Percentiles rank a stretch among this genome's conserved stretches.
phyloP scores from a whole-genome alignment of 176 grass and related monocot species.

The Ampelocalamus luodianensis region DNA sequence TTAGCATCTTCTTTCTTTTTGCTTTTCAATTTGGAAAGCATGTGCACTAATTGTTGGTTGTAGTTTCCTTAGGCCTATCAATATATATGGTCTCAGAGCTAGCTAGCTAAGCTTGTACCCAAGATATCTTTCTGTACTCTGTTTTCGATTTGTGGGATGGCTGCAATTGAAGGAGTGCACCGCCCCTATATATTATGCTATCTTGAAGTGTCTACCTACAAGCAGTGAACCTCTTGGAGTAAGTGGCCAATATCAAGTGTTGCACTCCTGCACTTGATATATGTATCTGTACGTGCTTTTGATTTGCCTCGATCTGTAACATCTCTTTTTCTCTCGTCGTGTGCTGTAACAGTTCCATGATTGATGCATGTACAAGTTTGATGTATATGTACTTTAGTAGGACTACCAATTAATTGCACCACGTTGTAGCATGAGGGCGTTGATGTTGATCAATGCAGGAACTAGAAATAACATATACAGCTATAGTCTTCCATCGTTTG shows the following conservation, averaged over 20 bases:
- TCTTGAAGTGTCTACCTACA: background rate
- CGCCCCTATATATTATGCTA: background rate
- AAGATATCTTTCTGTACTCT: background rate
- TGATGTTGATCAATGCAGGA: background rate
- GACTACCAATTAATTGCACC: background rate
- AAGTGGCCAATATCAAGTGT: background rate
- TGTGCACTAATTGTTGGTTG: background rate
- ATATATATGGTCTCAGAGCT: background rate
- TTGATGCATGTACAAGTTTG: conserved; percentile 13
- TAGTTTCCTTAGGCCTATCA: background rate
- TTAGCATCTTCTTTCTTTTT: background rate
- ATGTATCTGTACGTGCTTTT: background rate
- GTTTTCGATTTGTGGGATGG: background rate
- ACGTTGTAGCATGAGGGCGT: background rate
- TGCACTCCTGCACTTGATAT: background rate
- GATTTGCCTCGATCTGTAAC: background rate
- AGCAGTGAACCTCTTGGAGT: background rate
- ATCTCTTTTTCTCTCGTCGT: background rate
- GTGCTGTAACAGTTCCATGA: background rate
- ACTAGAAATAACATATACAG: background rate
- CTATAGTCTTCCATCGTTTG: background rate
- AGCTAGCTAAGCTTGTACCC: background rate
- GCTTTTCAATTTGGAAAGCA: background rate
- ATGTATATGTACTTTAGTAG: background rate
- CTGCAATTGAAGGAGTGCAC: background rate